phyloP scores from a whole-genome alignment of 176 grass and related monocot species.

The Avena insularis region DNA sequence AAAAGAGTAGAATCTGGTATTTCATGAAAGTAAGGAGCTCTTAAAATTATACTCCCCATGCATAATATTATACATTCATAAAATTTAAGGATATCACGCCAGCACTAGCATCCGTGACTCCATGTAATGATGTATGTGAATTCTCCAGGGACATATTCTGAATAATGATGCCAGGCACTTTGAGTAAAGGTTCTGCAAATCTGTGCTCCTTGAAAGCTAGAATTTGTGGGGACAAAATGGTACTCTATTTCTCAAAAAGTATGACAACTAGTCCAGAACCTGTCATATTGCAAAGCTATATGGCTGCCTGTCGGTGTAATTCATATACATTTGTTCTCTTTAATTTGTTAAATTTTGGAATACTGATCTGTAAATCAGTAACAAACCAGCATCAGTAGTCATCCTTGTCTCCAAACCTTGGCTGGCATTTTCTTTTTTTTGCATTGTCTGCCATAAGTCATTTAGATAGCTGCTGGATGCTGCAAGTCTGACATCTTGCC shows the following conservation, averaged over 20 bases:
- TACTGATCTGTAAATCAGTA: conserved; percentile 30
- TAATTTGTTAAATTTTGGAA: conserved; percentile 42
- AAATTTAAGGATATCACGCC: background rate
- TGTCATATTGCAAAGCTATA: conserved; percentile 29
- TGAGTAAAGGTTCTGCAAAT: conserved; percentile 38
- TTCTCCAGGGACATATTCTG: conserved; percentile 33
- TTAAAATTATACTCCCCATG: background rate
- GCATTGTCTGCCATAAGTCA: conserved; percentile 13
- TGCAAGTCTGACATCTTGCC: background rate
- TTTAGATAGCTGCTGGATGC: conserved; percentile 24
- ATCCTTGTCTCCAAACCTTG: conserved; percentile 45
- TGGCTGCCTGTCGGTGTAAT: conserved; percentile 26
- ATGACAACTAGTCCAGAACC: conserved; percentile 11
- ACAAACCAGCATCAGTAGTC: conserved; percentile 32
- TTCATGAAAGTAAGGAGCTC: conserved; percentile 10
- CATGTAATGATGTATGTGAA: background rate
- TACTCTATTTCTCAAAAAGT: conserved; percentile 28
- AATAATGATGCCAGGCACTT: conserved; percentile 43
- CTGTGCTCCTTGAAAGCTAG: conserved; percentile 28
- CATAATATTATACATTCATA: background rate
- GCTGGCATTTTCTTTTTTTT: conserved; percentile 26
- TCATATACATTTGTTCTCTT: conserved; percentile 17
- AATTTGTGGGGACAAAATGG: conserved; percentile 49
- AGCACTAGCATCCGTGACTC: conserved; percentile 21
- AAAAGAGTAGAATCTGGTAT: background rate